Base-by-base conservation (phyloP, 2,329 filamentous ascomycete genomes). In the Thermothelomyces thermophilus region DNA sequence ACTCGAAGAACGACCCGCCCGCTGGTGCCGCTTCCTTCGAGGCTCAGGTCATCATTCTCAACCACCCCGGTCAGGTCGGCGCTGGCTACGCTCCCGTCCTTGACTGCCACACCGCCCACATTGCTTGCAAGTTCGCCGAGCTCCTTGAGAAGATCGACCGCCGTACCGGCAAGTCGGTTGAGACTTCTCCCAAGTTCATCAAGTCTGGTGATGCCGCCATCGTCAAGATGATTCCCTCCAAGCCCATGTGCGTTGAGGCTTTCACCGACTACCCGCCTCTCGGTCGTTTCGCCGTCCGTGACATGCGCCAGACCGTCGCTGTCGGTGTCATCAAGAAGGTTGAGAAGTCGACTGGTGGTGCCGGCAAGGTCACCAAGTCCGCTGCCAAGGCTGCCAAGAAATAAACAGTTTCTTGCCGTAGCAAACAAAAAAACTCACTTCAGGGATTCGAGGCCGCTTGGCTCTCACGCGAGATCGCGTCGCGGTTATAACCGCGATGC, bases 161-260 rank as follows among this genome's bases (percentile, higher is more conserved):
- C 78, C 93, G 93, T 89, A 96, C 93, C 73, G 93, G 93, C 75
- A 98, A 98, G 86, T 87, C 90, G 63, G 83, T 88, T 70, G 93
- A 98, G 79, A 70, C 79, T 73, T 72, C 70, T 70, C 93, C 93
- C 78, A 98, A 98, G 87, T 97, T 96, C 86, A 90, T 98, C 88
- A 98, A 98, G 90, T 96, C 91, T 69, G 93, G 93, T 86, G 93
- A 98, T 75, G 91, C 93, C 65, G 91, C 91, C 75, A 98, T 98
- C 79, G 93, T 98, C 81, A 97, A 96, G 90, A 97, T 98, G 93
- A 72, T 96, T 82, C 93, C 93, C 73, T 96, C 91, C 81, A 98
- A 98, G 90, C 93, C 93, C 73, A 98, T 98, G 93, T 98, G 93
- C 77, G 93, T 98, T 76, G 93, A 98, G 89, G 80, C 93, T 67